Evolutionary conservation across 352 stramenopile genomes (phyloP).

Genomic region (Phytophthora hibernalis): DNA sequence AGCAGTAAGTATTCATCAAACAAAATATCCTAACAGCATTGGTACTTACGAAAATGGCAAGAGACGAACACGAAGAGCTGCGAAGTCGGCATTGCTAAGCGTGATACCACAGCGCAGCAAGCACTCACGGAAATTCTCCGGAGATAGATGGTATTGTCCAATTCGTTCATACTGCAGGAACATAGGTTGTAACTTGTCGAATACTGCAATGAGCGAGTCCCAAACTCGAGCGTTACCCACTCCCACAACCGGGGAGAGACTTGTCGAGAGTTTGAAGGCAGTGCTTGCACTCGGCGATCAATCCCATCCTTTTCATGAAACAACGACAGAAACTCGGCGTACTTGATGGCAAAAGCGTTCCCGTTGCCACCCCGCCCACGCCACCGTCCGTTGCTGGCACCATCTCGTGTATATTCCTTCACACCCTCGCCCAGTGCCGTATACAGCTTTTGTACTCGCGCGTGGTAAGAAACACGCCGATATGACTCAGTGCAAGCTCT

Average conservation of each 20-base stretch:
- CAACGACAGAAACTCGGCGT: conserved; percentile 62
- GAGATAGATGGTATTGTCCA: conserved; percentile 52
- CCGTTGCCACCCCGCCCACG: conserved; percentile 28
- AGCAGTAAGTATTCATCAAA: background rate
- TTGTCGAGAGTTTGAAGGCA: conserved; percentile 52
- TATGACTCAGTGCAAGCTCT: conserved; percentile 72
- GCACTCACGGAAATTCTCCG: conserved; percentile 72
- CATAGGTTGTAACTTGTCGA: conserved; percentile 61
- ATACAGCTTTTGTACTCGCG: conserved; percentile 76
- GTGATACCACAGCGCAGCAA: conserved; percentile 64
- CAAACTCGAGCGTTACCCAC: conserved; percentile 63
- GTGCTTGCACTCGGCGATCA: conserved; percentile 31
- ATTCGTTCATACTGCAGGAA: conserved; percentile 67
- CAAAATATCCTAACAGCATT: background rate
- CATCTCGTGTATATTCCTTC: conserved; percentile 36
- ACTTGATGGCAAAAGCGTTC: conserved; percentile 57
- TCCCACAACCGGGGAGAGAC: conserved; percentile 52
- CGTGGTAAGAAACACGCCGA: conserved; percentile 73
- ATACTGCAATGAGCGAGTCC: conserved; percentile 60
- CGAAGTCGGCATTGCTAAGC: conserved; percentile 77
- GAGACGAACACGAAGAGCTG: conserved; percentile 65
- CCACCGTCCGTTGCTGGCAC: conserved; percentile 31
- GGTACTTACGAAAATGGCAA: conserved; percentile 62
- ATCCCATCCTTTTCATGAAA: conserved; percentile 43
- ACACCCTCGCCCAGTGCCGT: conserved; percentile 44